Percentiles rank a stretch among this genome's conserved stretches.
Evolutionary conservation across 2,329 filamentous ascomycete genomes (phyloP).

Genomic region (Diaporthe sp.): DNA sequence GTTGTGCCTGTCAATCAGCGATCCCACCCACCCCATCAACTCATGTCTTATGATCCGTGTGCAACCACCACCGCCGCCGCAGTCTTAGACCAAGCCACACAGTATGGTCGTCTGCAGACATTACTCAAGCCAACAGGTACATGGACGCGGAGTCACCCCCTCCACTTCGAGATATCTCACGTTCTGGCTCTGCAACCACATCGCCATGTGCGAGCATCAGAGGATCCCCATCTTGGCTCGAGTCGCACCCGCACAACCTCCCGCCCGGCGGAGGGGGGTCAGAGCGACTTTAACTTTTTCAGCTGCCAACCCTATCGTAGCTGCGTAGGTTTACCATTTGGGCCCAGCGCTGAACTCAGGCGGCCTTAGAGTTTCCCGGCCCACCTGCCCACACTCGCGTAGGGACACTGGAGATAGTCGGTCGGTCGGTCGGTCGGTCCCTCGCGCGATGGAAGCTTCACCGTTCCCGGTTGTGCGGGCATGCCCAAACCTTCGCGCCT

Average conservation of each 20-base stretch:
- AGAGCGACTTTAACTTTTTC: conserved; percentile 31
- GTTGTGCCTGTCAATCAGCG: conserved; percentile 29
- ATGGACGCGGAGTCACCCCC: conserved; percentile 11
- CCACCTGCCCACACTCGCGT: conserved; percentile 8
- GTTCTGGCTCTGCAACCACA: neutral
- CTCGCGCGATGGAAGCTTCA: conserved; percentile 16
- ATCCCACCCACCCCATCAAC: conserved; percentile 25
- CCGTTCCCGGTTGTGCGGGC: conserved; percentile 8
- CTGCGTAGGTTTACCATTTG: neutral
- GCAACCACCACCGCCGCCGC: neutral
- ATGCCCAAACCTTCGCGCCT: conserved; percentile 17
- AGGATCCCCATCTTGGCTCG: conserved; percentile 14
- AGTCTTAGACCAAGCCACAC: conserved; percentile 27
- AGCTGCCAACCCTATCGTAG: conserved; percentile 27
- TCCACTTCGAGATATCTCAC: neutral
- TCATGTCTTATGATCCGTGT: conserved; percentile 11
- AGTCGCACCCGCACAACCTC: conserved; percentile 21
- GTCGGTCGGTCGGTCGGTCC: neutral
- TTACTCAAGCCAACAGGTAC: conserved; percentile 12
- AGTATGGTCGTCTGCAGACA: conserved; percentile 17
- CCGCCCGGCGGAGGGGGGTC: conserved; percentile 29
- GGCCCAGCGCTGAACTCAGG: conserved; percentile 20
- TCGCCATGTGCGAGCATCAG: conserved; percentile 8
- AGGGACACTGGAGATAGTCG: neutral
- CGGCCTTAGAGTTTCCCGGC: conserved; percentile 24